Evolutionary conservation across 495 filamentous ascomycete genomes (phyloP).

Genomic region (Eremomyces bilateralis): DNA sequence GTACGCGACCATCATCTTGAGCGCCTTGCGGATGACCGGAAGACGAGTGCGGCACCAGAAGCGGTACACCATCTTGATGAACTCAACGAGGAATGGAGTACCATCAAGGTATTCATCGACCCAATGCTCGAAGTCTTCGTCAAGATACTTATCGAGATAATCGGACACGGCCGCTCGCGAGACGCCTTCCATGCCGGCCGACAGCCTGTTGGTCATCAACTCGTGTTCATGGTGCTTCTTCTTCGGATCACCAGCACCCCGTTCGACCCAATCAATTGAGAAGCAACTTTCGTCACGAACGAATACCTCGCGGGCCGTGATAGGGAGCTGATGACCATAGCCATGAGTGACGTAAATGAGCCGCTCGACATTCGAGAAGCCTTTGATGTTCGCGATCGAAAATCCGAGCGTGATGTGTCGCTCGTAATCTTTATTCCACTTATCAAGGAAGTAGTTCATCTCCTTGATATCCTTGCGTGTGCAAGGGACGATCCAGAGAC

Average conservation of each 20-base stretch:
- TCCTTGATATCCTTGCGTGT: constrained; percentile 95
- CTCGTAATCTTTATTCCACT: constrained; percentile 89
- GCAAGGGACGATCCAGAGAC: constrained; percentile 87
- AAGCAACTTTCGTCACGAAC: constrained; percentile 85
- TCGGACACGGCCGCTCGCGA: constrained; percentile 54
- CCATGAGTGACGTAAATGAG: constrained; percentile 38
- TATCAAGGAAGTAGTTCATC: constrained; percentile 92
- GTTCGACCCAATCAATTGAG: constrained; percentile 76
- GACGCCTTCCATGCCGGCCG: constrained; percentile 67
- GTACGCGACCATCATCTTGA: constrained; percentile 82
- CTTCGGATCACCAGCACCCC: no score
- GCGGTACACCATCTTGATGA: constrained; percentile 80
- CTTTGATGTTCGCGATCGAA: constrained; percentile 82
- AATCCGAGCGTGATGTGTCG: constrained; percentile 69
- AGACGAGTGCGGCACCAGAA: constrained; percentile 67
- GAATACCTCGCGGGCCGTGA: constrained; percentile 75
- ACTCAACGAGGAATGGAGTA: constrained; percentile 76
- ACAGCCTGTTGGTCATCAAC: constrained; percentile 62
- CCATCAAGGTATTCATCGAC: constrained; percentile 90
- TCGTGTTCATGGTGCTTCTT: constrained; percentile 55
- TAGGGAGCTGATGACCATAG: constrained; percentile 70
- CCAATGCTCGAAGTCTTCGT: constrained; percentile 70
- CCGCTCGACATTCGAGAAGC: constrained; percentile 60
- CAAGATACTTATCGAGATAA: constrained; percentile 81
- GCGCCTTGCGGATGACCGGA: constrained; percentile 70